Percentiles rank a stretch among this genome's conserved stretches.
Conservation (phyloP, 441 rosid genomes). For the Flueggea neowawraea region DNA sequence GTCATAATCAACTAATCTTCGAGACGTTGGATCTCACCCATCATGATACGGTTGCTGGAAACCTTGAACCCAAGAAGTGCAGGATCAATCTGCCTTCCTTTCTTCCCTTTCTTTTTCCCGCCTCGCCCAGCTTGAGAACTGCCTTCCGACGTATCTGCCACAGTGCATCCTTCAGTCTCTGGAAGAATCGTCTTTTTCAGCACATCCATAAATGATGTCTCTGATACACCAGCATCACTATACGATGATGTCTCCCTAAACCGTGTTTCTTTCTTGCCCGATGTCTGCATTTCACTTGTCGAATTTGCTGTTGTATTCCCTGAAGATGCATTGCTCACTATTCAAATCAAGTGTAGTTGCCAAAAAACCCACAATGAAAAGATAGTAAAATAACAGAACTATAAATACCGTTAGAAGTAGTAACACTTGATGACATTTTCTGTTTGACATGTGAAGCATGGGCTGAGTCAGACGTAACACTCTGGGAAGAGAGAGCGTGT, state of each 20-base stretch:
- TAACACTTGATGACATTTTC: conserved; percentile 18
- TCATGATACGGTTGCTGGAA: conserved; percentile 76
- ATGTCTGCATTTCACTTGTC: conserved; percentile 12
- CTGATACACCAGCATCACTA: conserved; percentile 37
- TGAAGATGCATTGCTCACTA: neutral
- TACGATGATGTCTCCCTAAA: conserved; percentile 37
- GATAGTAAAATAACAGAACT: neutral
- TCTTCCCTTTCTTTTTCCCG: conserved; percentile 84
- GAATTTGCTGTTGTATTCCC: conserved; percentile 12
- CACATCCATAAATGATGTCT: conserved; percentile 50
- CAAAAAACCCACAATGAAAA: neutral
- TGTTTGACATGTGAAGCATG: conserved; percentile 18
- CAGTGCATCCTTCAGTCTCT: conserved; percentile 15
- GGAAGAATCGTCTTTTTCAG: conserved; percentile 35
- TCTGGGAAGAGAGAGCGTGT: conserved; percentile 27
- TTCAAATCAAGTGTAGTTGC: neutral
- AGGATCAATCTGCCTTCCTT: conserved; percentile 83
- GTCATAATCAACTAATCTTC: conserved; percentile 41
- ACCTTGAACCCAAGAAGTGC: conserved; percentile 88
- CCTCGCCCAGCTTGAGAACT: conserved; percentile 32
- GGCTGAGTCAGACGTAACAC: conserved; percentile 18
- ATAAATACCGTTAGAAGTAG: conserved; percentile 28
- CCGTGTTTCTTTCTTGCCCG: conserved; percentile 30
- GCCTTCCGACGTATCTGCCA: conserved; percentile 24
- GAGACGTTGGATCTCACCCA: conserved; percentile 78